phyloP scores from a whole-genome alignment of 148 eudicot genomes.

The Rhododendron griersonianum region DNA sequence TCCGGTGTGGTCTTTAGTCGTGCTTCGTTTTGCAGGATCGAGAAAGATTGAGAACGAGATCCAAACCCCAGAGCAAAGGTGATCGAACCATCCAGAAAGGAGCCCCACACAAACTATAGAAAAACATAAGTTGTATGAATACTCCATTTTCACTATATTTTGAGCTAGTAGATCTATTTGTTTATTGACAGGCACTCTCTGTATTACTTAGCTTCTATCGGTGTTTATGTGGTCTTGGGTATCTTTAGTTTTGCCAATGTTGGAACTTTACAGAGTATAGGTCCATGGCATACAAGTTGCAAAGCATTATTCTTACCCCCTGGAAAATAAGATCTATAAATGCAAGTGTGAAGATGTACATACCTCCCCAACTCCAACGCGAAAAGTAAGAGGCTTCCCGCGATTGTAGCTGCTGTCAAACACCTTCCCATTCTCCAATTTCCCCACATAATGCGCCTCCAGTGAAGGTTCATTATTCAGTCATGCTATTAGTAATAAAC shows the following conservation, averaged over 20 bases:
- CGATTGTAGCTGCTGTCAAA: constrained; percentile 89
- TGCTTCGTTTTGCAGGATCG: too few species aligned
- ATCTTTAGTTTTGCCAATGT: background rate
- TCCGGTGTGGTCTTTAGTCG: too few species aligned
- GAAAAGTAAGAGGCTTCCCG: constrained; percentile 89
- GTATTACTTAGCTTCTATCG: background rate
- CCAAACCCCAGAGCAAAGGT: too few species aligned
- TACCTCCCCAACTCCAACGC: constrained; percentile 89
- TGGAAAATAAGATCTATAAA: background rate
- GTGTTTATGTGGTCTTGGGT: background rate
- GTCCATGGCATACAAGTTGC: background rate
- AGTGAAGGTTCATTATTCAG: background rate
- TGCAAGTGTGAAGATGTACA: background rate
- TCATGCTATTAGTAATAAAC: background rate
- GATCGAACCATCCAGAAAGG: too few species aligned
- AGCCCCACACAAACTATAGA: too few species aligned
- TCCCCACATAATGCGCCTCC: constrained; percentile 90
- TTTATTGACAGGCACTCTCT: background rate
- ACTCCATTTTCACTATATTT: background rate
- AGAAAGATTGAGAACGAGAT: too few species aligned
- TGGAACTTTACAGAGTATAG: background rate
- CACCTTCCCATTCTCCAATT: constrained; percentile 69
- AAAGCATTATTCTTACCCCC: background rate
- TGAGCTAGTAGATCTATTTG: background rate
- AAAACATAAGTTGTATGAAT: background rate